These are phyloP conservation scores for Suillus paluster DNA, from an alignment of 768 basidiomycete species.

Conservation along the genomic window DNA sequence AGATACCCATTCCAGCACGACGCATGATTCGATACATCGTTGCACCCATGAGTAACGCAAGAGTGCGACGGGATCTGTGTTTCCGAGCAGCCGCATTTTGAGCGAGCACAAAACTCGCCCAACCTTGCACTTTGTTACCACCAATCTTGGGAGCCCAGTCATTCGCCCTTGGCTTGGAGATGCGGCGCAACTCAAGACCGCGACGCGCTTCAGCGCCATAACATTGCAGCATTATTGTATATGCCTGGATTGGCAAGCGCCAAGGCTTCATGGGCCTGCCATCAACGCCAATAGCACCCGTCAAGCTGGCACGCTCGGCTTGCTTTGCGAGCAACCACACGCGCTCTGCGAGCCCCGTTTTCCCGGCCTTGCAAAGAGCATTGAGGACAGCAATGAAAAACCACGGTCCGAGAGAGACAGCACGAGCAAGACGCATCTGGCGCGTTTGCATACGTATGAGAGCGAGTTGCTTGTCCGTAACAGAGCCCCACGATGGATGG, in stretches of 20 bases:
- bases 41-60: conserved; percentile 34
- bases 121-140: conserved; percentile 36
- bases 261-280: conserved; percentile 49
- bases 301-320: conserved; percentile 56
- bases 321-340: conserved; percentile 66
- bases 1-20: conserved; percentile 34
- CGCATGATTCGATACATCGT: conserved; percentile 44
- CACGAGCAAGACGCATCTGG: conserved; percentile 42
- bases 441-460: conserved; percentile 28
- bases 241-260: conserved; percentile 67
- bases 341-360: conserved; percentile 58
- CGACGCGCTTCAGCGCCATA: conserved; percentile 53
- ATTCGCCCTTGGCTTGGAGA: conserved; percentile 14
- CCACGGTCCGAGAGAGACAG: conserved; percentile 58
- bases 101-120: conserved; percentile 37
- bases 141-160: conserved; percentile 24
- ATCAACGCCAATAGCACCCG: conserved; percentile 20
- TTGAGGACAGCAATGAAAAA: conserved; percentile 64
- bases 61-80: conserved; percentile 28
- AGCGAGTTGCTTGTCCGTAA: conserved; percentile 28
- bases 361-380: conserved; percentile 60
- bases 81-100: conserved; percentile 22
- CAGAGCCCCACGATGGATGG: conserved; percentile 43
- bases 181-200: conserved; percentile 19
- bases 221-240: conserved; percentile 71